Conservation (phyloP, 2,329 filamentous ascomycete species). For the Paraphoma chrysanthemicola region DNA sequence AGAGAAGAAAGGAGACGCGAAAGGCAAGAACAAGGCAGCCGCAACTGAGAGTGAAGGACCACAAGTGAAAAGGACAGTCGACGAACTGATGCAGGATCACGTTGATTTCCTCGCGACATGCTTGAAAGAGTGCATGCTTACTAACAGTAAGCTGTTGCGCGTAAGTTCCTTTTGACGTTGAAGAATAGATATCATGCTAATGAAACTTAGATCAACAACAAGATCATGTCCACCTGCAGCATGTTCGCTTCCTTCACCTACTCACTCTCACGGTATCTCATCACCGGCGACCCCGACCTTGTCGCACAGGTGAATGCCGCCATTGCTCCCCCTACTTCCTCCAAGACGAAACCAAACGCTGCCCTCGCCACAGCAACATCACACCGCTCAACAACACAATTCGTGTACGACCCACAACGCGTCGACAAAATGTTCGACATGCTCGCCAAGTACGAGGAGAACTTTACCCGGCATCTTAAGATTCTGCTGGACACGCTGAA, state of each 20-base stretch:
- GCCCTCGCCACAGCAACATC: constrained; percentile 16
- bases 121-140: constrained; percentile 98
- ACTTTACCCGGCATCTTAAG: constrained; percentile 90
- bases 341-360: constrained; percentile 14
- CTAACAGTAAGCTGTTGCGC: constrained; percentile 90
- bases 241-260: constrained; percentile 92
- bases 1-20: constrained; percentile 59
- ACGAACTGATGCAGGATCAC: constrained; percentile 98
- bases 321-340: constrained; percentile 39
- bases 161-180: constrained; percentile 61
- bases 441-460: constrained; percentile 88
- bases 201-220: constrained; percentile 81
- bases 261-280: constrained; percentile 83
- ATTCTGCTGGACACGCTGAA: constrained; percentile 94
- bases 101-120: constrained; percentile 98
- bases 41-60: constrained; percentile 44
- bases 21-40: constrained; percentile 44
- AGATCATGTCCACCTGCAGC: constrained; percentile 93
- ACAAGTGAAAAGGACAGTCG: constrained; percentile 78
- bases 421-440: constrained; percentile 84
- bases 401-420: constrained; percentile 63
- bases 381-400: constrained; percentile 36
- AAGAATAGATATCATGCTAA: constrained; percentile 9
- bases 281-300: constrained; percentile 82
- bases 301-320: constrained; percentile 65